These are phyloP conservation scores for Aureobasidium melanogenum DNA, from an alignment of 2,329 filamentous ascomycete species.

Conservation along the genomic window DNA sequence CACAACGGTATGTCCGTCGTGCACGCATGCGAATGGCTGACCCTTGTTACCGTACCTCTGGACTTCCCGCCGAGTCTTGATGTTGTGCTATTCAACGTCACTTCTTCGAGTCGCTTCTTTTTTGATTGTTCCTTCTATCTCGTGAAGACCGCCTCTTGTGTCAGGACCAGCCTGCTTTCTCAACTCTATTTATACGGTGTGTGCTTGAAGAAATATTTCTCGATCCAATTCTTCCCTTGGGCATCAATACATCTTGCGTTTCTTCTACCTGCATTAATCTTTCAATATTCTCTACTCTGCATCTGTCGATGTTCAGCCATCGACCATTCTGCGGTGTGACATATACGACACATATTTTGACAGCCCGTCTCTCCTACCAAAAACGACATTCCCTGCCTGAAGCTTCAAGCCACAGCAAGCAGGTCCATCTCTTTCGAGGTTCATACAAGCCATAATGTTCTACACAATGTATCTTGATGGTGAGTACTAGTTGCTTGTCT, in stretches of 20 bases:
- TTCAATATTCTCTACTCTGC: neutral
- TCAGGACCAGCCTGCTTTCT: neutral
- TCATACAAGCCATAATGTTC: neutral
- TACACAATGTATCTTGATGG: constrained; percentile 13
- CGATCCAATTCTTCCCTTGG: neutral
- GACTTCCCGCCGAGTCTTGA: constrained; percentile 5
- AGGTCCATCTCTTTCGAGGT: neutral
- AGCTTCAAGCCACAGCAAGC: constrained; percentile 3
- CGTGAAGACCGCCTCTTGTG: neutral
- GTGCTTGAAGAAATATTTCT: neutral
- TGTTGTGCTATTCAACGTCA: constrained; percentile 10
- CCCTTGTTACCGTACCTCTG: constrained; percentile 9
- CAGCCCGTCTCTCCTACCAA: neutral
- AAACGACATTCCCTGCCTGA: neutral
- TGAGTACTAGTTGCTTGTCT: neutral
- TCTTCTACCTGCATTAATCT: neutral
- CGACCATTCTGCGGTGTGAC: constrained; percentile 1
- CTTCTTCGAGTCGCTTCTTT: neutral
- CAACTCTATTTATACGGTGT: constrained; percentile 1
- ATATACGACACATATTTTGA: constrained; percentile 1
- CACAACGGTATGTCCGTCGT: constrained; percentile 11
- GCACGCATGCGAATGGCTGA: constrained; percentile 1
- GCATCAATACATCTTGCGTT: constrained; percentile 8
- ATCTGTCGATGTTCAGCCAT: neutral
- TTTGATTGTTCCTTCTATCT: neutral